Evolutionary conservation across 176 grass and related monocot genomes (phyloP).

Genomic region (Cenchrus americanus): DNA sequence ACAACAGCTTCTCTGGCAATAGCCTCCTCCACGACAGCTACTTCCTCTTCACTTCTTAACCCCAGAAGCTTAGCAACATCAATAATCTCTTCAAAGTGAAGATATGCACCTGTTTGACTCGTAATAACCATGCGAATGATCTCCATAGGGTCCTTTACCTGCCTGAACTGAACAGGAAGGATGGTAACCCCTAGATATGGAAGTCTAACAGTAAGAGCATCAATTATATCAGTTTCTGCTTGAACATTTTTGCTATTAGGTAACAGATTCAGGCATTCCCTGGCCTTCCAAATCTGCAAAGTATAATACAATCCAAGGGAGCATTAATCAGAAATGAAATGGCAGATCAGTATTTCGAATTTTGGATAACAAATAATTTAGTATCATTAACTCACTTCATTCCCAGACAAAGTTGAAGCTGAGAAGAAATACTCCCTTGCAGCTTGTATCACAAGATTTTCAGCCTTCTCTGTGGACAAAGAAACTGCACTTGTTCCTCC

Average conservation of each 20-base stretch:
- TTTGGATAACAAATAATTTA: constrained; percentile 34
- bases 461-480: constrained; percentile 71
- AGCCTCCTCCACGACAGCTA: constrained; percentile 81
- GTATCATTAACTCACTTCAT: constrained; percentile 67
- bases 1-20: constrained; percentile 92
- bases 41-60: constrained; percentile 80
- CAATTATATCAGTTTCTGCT: constrained; percentile 93
- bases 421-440: constrained; percentile 99
- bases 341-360: constrained; percentile 23
- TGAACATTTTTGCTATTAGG: constrained; percentile 81
- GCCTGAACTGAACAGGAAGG: constrained; percentile 94
- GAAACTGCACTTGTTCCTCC: constrained; percentile 84
- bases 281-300: constrained; percentile 98
- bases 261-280: constrained; percentile 88
- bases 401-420: constrained; percentile 85
- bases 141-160: constrained; percentile 89
- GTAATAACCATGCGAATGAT: constrained; percentile 82
- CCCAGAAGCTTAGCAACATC: constrained; percentile 89
- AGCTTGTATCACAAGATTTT: constrained; percentile 90
- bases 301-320: constrained; percentile 40
- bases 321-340: constrained; percentile 37
- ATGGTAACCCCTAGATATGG: constrained; percentile 89
- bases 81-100: constrained; percentile 94
- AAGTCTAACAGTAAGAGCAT: constrained; percentile 89
- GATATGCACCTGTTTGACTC: constrained; percentile 81